Evolutionary conservation across 1,284 basidiomycete genomes (phyloP).

Genomic region (Leucoagaricus sp.): DNA sequence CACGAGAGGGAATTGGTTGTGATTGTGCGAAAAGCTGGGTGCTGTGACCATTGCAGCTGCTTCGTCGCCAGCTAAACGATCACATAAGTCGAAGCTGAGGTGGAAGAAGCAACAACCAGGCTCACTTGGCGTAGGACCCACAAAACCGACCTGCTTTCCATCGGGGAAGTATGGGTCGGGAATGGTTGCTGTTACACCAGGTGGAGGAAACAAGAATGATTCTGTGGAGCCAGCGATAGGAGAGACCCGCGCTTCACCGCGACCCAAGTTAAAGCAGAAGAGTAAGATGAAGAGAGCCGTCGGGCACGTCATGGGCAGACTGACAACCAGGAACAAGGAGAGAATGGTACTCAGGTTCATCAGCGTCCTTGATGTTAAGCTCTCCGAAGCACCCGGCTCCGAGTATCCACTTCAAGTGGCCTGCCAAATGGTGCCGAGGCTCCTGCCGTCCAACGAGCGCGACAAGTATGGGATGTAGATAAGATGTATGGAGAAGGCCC

Average conservation of each 20-base stretch:
- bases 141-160: slow-evolving; percentile 45
- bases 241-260: slow-evolving; percentile 6
- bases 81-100: background rate
- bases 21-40: slow-evolving; percentile 38
- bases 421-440: too few species aligned
- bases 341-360: too few species aligned
- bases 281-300: background rate
- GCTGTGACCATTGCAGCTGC: slow-evolving; percentile 49
- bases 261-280: slow-evolving; percentile 6
- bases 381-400: too few species aligned
- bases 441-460: too few species aligned
- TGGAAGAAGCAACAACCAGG: background rate
- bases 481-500: too few species aligned
- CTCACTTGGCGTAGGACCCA: slow-evolving; percentile 45
- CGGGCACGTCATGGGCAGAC: background rate
- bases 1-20: slow-evolving; percentile 38
- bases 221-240: slow-evolving; percentile 35
- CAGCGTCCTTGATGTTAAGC: too few species aligned
- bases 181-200: slow-evolving; percentile 29
- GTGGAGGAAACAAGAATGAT: slow-evolving; percentile 35
- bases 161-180: slow-evolving; percentile 40
- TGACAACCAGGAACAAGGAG: too few species aligned
- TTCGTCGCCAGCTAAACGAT: slow-evolving; percentile 46
- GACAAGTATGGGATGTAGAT: too few species aligned
- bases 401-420: too few species aligned